Base-by-base conservation (phyloP, 176 grass and related monocot genomes). In the Thalia dealbata region DNA sequence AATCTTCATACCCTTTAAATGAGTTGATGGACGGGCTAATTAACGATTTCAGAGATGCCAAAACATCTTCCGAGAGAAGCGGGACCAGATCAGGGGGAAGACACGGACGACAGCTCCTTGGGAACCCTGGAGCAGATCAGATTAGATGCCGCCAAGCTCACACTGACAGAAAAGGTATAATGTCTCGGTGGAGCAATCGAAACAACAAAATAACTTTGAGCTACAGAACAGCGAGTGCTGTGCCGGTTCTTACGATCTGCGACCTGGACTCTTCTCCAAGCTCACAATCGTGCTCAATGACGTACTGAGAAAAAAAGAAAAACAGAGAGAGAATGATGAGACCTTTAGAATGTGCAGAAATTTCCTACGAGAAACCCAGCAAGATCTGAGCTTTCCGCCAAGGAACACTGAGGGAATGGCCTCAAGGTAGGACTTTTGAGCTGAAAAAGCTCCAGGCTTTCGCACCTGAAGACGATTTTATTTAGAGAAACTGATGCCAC, bases 41-140 rank as follows among this genome's bases (percentile, higher is more conserved):
- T n/a, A n/a, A 67, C 42, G 54, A 11, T 38, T 64, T 67, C 35
- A 67, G 43, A 67, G 64, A 67, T 67, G 32, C 30, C 30, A 67
- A 67, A 67, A 7, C 29, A 67, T 16, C 10, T 18, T 8, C 64
- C 16, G 0, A 67, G 8, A 32, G 64, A 21, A 42, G 32, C 43
- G 35, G 35, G 32, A 67, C 64, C 64, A 67, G 64, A 67, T 67
- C 19, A 22, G 38, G 65, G 44, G 38, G 27, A 68, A 11, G 65
- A 68, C 18, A 22, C 35, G 21, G 21, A n/a, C 65, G 11, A 10
- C 7, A 26, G 15, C 62, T 64, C 62, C 27, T 64, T 18, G 62
- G 26, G 65, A 68, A 68, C 32, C 35, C 38, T 44, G 44, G 30
- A 32, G 35, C 19, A 68, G 65, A 68, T 13, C 19, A 68, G 65